Conservation (phyloP, 2,329 filamentous ascomycete species). For the Trichoderma sp. region DNA sequence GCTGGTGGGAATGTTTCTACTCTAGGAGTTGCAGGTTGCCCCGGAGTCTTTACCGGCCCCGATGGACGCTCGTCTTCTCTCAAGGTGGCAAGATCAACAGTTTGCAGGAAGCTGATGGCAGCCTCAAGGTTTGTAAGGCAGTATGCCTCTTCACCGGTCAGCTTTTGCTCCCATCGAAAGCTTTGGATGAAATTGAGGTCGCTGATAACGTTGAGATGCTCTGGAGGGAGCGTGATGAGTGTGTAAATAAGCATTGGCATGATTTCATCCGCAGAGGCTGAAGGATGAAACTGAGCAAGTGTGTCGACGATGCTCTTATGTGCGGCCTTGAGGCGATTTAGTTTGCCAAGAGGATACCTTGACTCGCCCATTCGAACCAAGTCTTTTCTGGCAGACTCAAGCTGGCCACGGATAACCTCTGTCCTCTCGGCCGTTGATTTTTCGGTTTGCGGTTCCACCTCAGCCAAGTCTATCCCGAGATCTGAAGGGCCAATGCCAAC, state of each 20-base stretch:
- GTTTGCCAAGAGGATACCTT: constrained; percentile 85
- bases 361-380: constrained; percentile 82
- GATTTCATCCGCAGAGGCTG: constrained; percentile 95
- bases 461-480: constrained; percentile 73
- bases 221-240: constrained; percentile 84
- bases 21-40: constrained; percentile 49
- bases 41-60: constrained; percentile 61
- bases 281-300: constrained; percentile 64
- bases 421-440: constrained; percentile 55
- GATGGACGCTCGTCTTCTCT: constrained; percentile 75
- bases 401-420: constrained; percentile 69
- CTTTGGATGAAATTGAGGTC: constrained; percentile 93
- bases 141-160: constrained; percentile 93
- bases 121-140: constrained; percentile 96
- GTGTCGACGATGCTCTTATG: constrained; percentile 96
- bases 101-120: constrained; percentile 90
- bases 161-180: constrained; percentile 81
- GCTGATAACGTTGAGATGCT: constrained; percentile 86
- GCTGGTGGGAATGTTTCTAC: constrained; percentile 60
- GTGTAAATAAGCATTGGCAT: constrained; percentile 96
- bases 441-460: constrained; percentile 56
- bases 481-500: constrained; percentile 89
- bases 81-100: constrained; percentile 87
- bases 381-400: constrained; percentile 68
- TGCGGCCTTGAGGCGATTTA: constrained; percentile 82